A percentile compares a stretch with the other conserved stretches of the same genome.
Evolutionary conservation across 1,284 basidiomycete genomes (phyloP).

Genomic region (Leccinum angustisporum): DNA sequence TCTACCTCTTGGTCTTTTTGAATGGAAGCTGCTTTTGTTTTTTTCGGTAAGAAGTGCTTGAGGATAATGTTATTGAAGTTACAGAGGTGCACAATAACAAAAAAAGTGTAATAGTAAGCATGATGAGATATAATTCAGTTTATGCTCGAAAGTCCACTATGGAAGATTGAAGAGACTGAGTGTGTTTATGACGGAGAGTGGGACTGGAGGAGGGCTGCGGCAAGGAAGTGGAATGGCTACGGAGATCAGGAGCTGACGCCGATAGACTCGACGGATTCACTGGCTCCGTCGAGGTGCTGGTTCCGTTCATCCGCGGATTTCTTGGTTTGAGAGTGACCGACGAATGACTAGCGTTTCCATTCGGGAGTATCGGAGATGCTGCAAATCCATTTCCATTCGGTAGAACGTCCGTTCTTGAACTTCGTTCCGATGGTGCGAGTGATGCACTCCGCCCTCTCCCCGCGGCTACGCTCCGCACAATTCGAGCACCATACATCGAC

Average conservation of each 20-base stretch:
- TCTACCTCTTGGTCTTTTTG: not conserved
- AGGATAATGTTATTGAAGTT: constrained; percentile 20
- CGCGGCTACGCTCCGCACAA: constrained; percentile 58
- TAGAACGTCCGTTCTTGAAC: constrained; percentile 10
- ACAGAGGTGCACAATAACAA: constrained; percentile 25
- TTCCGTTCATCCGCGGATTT: constrained; percentile 10
- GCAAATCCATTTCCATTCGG: constrained; percentile 15
- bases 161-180: constrained; percentile 16
- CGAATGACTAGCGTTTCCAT: constrained; percentile 25
- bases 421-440: constrained; percentile 28
- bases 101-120: constrained; percentile 12
- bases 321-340: constrained; percentile 26
- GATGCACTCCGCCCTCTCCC: constrained; percentile 41
- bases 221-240: constrained; percentile 7
- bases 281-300: constrained; percentile 7
- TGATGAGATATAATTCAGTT: constrained; percentile 21
- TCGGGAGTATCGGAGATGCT: constrained; percentile 19
- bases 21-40: not conserved
- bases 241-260: constrained; percentile 31
- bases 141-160: constrained; percentile 19
- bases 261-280: constrained; percentile 19
- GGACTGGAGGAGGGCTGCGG: constrained; percentile 11
- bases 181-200: constrained; percentile 9
- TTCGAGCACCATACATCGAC: constrained; percentile 42
- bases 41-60: not conserved